phyloP scores from a whole-genome alignment of 371 early-diverging fungal genomes.

The Neoconidiobolus thromboides region DNA sequence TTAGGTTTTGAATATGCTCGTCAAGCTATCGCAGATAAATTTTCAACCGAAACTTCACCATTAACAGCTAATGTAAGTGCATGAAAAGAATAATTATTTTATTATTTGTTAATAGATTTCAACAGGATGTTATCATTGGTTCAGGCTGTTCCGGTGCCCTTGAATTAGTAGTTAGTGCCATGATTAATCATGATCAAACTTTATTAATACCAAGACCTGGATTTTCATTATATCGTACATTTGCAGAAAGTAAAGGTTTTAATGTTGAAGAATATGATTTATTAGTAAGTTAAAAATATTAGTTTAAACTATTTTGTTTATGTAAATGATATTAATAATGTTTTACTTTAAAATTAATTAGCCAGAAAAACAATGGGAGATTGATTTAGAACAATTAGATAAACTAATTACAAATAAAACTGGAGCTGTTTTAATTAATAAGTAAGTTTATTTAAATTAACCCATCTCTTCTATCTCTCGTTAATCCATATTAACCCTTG shows the following conservation, averaged over 20 bases:
- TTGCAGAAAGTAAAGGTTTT: constrained; percentile 59
- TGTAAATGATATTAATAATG: too few species aligned
- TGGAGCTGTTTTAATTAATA: constrained; percentile 65
- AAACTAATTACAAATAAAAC: constrained; percentile 63
- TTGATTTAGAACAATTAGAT: constrained; percentile 60
- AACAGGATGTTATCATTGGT: constrained; percentile 60
- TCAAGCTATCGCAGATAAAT: constrained; percentile 52
- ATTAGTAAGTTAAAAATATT: constrained; percentile 19
- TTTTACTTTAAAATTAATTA: constrained; percentile 9
- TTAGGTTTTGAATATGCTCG: constrained; percentile 42
- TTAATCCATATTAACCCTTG: too few species aligned
- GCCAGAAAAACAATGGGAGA: constrained; percentile 70
- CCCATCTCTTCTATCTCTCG: not conserved
- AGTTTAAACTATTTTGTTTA: too few species aligned
- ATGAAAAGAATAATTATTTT: not conserved
- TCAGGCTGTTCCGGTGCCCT: constrained; percentile 76
- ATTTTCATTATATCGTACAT: constrained; percentile 70
- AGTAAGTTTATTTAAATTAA: constrained; percentile 18
- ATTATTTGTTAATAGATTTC: constrained; percentile 9
- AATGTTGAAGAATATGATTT: constrained; percentile 60
- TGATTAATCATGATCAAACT: constrained; percentile 64
- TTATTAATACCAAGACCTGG: constrained; percentile 77
- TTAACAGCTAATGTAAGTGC: constrained; percentile 26
- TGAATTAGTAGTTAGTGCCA: constrained; percentile 48
- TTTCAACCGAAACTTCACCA: constrained; percentile 42